Percentiles rank a stretch among this genome's conserved stretches.
These are phyloP conservation scores for Stipa capillata DNA, from an alignment of 176 grass and related monocot species.

Conservation along the genomic window DNA sequence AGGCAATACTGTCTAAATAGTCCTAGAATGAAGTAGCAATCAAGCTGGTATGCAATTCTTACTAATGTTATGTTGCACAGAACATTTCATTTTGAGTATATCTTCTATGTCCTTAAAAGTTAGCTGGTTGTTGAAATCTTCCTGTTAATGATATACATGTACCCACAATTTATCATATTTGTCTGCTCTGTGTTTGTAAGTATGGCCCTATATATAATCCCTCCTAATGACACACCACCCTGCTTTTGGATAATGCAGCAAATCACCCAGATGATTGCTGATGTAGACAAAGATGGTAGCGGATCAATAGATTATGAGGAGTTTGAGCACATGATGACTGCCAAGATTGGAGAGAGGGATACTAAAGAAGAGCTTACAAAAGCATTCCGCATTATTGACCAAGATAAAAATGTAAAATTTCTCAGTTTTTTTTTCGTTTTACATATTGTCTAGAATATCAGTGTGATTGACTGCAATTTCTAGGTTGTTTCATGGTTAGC, in stretches of 20 bases:
- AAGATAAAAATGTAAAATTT: constrained; percentile 78
- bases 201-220: not conserved
- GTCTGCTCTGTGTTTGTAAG: not conserved
- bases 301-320: constrained; percentile 94
- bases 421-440: not conserved
- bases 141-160: not conserved
- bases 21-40: not conserved
- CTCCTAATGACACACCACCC: not conserved
- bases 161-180: not conserved
- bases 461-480: not conserved
- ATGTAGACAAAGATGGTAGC: constrained; percentile 93
- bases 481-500: not conserved
- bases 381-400: constrained; percentile 80
- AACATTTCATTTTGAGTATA: not conserved
- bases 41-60: not conserved
- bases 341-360: constrained; percentile 94
- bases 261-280: constrained; percentile 92
- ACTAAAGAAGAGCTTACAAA: constrained; percentile 83
- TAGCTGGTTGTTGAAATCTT: not conserved
- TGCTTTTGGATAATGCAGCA: constrained; percentile 53
- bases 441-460: not conserved
- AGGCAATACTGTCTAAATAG: not conserved
- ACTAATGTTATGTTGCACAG: not conserved
- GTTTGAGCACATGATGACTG: constrained; percentile 93
- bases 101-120: not conserved